A percentile compares a stretch with the other conserved stretches of the same genome.
These are phyloP conservation scores for Leccinum variicolor DNA, from an alignment of 768 basidiomycete species.

Conservation along the genomic window DNA sequence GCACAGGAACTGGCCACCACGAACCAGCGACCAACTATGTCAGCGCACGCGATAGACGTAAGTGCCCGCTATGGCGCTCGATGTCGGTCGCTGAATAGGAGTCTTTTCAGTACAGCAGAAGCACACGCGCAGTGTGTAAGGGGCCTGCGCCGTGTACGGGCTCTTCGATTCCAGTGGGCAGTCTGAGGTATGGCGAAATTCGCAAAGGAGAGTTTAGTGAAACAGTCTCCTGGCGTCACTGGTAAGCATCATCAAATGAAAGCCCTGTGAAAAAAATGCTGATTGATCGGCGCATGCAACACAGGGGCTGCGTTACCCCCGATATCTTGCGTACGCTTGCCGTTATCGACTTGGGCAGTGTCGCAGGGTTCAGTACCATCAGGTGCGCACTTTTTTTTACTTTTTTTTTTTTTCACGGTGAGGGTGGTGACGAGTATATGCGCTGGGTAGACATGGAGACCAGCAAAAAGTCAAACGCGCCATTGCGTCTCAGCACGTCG, in stretches of 20 bases:
- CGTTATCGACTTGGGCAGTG: constrained; percentile 34
- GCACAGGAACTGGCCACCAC: neutral
- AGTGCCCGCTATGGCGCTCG: constrained; percentile 1
- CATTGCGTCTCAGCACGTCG: constrained; percentile 49
- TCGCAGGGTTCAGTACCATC: constrained; percentile 51
- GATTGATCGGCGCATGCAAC: constrained; percentile 4
- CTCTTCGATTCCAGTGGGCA: constrained; percentile 48
- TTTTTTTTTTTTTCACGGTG: neutral
- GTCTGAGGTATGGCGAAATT: constrained; percentile 62
- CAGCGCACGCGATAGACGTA: constrained; percentile 32
- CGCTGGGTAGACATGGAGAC: constrained; percentile 47
- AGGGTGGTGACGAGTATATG: neutral
- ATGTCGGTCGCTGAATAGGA: constrained; percentile 6
- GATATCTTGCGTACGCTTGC: constrained; percentile 52
- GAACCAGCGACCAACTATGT: constrained; percentile 11
- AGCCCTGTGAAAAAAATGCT: constrained; percentile 15
- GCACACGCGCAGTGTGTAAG: constrained; percentile 64
- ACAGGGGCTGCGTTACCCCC: constrained; percentile 71
- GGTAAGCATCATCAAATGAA: constrained; percentile 39
- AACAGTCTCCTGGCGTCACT: constrained; percentile 73
- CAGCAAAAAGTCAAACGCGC: constrained; percentile 61
- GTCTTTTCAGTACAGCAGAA: constrained; percentile 65
- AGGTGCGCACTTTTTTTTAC: constrained; percentile 35
- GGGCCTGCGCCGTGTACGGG: constrained; percentile 60
- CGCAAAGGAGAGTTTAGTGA: constrained; percentile 48